These are phyloP conservation scores for Rhynchosporium secalis DNA, from an alignment of 2,329 filamentous ascomycete genomes.

Conservation along the genomic window DNA sequence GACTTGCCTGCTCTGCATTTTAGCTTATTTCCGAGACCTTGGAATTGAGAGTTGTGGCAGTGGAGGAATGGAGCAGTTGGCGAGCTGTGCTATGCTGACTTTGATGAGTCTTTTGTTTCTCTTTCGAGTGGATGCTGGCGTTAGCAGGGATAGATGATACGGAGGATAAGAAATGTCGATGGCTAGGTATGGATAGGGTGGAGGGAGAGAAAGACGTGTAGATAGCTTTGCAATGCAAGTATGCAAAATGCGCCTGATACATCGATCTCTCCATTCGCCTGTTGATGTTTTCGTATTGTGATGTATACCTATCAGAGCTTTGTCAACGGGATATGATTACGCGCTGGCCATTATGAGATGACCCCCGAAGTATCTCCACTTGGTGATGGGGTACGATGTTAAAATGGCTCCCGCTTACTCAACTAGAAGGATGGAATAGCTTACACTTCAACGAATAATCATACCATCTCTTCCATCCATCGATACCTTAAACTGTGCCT, in stretches of 20 bases:
- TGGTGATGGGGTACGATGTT: too few relatives aligned
- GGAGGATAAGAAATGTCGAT: background rate
- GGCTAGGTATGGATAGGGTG: background rate
- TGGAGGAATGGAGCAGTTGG: background rate
- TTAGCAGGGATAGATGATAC: constrained; percentile 22
- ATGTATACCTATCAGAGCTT: too few relatives aligned
- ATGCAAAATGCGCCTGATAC: background rate
- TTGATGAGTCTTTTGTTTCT: background rate
- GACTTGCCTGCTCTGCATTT: background rate
- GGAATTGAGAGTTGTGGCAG: background rate
- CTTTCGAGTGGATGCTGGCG: constrained; percentile 23
- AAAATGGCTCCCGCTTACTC: too few relatives aligned
- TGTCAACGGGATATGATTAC: too few relatives aligned
- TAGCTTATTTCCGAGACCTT: background rate
- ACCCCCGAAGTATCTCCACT: too few relatives aligned
- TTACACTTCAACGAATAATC: too few relatives aligned
- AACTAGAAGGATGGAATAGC: too few relatives aligned
- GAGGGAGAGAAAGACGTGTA: constrained; percentile 20
- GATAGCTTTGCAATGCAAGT: constrained; percentile 30
- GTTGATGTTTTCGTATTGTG: too few relatives aligned
- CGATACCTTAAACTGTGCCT: too few relatives aligned
- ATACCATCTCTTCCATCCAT: too few relatives aligned
- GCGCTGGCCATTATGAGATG: too few relatives aligned
- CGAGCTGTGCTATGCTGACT: constrained; percentile 14
- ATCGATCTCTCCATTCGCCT: too few relatives aligned